These are phyloP conservation scores for Ampelocalamus luodianensis DNA, from an alignment of 176 grass and related monocot genomes.

Conservation along the genomic window DNA sequence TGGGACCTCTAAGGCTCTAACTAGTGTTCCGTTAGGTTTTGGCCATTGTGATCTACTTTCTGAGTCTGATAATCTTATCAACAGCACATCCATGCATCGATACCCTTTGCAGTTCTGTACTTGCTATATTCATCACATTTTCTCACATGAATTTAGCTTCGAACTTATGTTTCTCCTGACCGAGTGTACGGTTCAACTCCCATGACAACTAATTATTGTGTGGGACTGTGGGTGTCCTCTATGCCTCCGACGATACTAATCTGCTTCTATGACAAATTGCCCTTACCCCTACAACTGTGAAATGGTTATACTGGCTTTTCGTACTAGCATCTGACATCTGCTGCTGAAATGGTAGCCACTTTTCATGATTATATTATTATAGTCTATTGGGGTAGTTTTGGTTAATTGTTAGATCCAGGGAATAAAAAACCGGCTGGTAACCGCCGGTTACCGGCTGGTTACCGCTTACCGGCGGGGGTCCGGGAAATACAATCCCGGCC, in stretches of 20 bases:
- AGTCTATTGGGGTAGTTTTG: constrained; percentile 27
- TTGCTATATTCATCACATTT: neutral
- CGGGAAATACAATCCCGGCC: too few relatives aligned
- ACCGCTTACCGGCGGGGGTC: too few relatives aligned
- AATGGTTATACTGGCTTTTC: neutral
- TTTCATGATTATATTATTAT: constrained; percentile 23
- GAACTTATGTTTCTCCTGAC: neutral
- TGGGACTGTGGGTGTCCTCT: neutral
- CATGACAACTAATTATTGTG: neutral
- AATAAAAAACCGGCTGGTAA: too few relatives aligned
- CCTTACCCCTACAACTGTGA: neutral
- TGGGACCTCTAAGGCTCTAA: neutral
- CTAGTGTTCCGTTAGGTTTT: neutral
- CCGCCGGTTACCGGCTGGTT: too few relatives aligned
- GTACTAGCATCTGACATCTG: neutral
- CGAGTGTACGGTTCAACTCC: neutral
- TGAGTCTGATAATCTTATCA: neutral
- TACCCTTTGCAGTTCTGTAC: neutral
- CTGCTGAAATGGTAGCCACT: constrained; percentile 25
- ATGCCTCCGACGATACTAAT: neutral
- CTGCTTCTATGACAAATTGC: constrained; percentile 15
- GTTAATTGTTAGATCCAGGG: neutral
- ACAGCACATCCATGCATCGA: neutral
- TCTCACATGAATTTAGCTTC: neutral
- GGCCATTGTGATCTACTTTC: neutral